Evolutionary conservation across 495 filamentous ascomycete genomes (phyloP).

Genomic region (Penicillium macrosclerotiorum): DNA sequence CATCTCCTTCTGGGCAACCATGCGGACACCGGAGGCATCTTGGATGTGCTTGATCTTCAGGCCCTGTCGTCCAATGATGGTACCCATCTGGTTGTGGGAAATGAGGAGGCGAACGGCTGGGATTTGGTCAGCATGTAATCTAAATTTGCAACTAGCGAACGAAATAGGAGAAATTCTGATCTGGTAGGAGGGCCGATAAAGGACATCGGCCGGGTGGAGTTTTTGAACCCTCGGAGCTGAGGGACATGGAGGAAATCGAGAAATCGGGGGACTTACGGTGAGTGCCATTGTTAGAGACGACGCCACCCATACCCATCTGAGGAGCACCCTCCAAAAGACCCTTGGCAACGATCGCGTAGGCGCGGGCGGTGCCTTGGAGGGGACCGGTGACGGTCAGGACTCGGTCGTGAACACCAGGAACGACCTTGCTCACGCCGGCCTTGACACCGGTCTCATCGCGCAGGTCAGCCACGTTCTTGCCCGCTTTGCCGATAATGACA

Average conservation of each 20-base stretch:
- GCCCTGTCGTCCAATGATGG: conserved; percentile 94
- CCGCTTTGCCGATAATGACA: conserved; percentile 96
- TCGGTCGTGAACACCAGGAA: conserved; percentile 93
- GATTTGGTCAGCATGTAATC: conserved; percentile 25
- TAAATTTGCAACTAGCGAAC: neutral
- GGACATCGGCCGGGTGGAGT: neutral
- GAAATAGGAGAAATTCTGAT: neutral
- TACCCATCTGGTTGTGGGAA: conserved; percentile 99
- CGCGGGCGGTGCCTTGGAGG: conserved; percentile 80
- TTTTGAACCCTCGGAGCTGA: neutral
- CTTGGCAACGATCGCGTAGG: conserved; percentile 90
- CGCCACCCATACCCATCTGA: conserved; percentile 89
- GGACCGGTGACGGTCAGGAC: conserved; percentile 92
- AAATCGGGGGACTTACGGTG: conserved; percentile 69
- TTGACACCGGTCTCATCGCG: conserved; percentile 97
- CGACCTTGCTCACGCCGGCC: conserved; percentile 97
- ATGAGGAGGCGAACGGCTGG: conserved; percentile 94
- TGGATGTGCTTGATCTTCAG: conserved; percentile 99
- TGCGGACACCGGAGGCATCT: conserved; percentile 92
- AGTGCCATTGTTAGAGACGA: conserved; percentile 79
- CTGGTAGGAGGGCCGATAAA: neutral
- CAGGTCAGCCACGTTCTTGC: conserved; percentile 96
- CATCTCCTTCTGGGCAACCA: conserved; percentile 99
- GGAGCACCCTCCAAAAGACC: conserved; percentile 90
- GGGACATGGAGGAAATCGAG: neutral